phyloP scores from a whole-genome alignment of 805 yeast species.

The Isabelozyma gotoi region DNA sequence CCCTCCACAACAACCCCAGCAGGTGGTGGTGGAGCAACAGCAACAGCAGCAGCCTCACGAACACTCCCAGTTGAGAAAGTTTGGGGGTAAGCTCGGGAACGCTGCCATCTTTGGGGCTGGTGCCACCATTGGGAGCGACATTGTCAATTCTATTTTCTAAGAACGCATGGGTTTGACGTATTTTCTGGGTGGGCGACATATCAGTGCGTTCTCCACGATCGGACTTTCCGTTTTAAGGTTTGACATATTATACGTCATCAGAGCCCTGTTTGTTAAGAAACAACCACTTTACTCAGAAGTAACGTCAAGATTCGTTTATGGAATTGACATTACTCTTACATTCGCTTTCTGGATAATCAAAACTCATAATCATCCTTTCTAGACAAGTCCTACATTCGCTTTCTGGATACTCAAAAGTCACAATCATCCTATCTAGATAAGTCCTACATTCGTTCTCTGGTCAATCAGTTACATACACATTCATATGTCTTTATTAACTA shows the following conservation, averaged over 20 bases:
- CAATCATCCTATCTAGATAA: no score
- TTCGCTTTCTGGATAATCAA: no score
- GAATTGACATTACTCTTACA: not conserved
- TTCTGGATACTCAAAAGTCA: no score
- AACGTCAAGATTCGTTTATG: not conserved
- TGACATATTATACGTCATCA: not conserved
- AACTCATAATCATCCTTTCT: no score
- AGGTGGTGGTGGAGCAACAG: slow-evolving; percentile 10
- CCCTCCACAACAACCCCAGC: slow-evolving; percentile 27
- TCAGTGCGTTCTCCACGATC: no score
- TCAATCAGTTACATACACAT: slow-evolving; percentile 1
- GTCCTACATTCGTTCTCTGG: no score
- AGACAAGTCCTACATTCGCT: no score
- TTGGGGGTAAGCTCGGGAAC: slow-evolving; percentile 81
- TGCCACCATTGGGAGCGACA: slow-evolving; percentile 84
- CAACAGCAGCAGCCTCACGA: slow-evolving; percentile 21
- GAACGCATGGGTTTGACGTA: not conserved
- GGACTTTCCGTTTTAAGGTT: no score
- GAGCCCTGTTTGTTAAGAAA: slow-evolving; percentile 8
- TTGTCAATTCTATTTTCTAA: slow-evolving; percentile 71
- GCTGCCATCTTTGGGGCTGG: slow-evolving; percentile 98
- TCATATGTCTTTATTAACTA: slow-evolving; percentile 2
- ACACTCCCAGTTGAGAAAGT: slow-evolving; percentile 49
- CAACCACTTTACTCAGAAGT: no score
- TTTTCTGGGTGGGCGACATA: no score